These are phyloP conservation scores for Cyanidioschyzon merolae DNA, from an alignment of 23 red algal species.

Conservation along the genomic window DNA sequence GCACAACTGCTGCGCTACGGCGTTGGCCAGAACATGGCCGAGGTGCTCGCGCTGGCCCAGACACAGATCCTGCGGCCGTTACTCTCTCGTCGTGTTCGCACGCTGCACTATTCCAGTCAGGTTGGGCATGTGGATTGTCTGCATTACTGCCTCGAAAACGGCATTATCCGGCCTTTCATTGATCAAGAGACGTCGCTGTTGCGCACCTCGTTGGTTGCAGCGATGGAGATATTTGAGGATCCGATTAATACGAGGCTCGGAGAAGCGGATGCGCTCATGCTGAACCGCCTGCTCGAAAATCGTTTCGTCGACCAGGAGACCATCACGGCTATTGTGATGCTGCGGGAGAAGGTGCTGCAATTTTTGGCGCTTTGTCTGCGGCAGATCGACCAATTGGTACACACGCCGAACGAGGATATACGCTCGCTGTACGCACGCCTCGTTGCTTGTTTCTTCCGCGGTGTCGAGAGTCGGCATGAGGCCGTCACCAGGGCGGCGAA, in stretches of 20 bases:
- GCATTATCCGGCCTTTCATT: conserved; percentile 12
- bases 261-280: conserved; percentile 64
- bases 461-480: conserved; percentile 54
- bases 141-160: conserved; percentile 45
- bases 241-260: conserved; percentile 38
- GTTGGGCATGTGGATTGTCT: conserved; percentile 50
- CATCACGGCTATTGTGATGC: conserved; percentile 22
- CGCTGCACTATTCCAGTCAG: conserved; percentile 49
- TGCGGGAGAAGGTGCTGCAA: conserved; percentile 9
- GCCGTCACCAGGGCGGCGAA: conserved; percentile 41
- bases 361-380: not conserved
- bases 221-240: conserved; percentile 64
- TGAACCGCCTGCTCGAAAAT: conserved; percentile 60
- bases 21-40: conserved; percentile 14
- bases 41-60: conserved; percentile 27
- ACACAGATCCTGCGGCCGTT: conserved; percentile 49
- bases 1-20: conserved; percentile 11
- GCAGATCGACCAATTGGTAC: conserved; percentile 10
- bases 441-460: conserved; percentile 59
- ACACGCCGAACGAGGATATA: conserved; percentile 35
- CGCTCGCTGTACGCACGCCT: conserved; percentile 11
- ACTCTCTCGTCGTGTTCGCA: conserved; percentile 40
- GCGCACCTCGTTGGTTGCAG: conserved; percentile 19
- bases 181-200: conserved; percentile 24
- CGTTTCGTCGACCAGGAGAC: conserved; percentile 35